A percentile compares a stretch with the other conserved stretches of the same genome.
Conservation (phyloP, 106 monocot species). For the Dendrobium chrysotoxum region DNA sequence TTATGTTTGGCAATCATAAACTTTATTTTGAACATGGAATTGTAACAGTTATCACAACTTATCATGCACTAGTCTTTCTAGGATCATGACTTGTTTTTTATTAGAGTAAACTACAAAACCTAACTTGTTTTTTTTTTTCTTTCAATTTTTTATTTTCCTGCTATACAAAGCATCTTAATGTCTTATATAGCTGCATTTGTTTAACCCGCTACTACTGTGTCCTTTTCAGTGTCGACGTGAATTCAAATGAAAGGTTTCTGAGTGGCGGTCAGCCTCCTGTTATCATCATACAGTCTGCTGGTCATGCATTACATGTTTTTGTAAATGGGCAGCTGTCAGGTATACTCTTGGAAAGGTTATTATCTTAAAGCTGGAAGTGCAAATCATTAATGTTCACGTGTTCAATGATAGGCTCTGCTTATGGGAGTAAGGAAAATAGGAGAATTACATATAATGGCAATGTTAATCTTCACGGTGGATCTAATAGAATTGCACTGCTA, state of each 20-base stretch:
- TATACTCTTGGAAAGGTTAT: neutral
- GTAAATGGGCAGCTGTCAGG: constrained; percentile 64
- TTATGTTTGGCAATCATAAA: neutral
- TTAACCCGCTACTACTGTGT: neutral
- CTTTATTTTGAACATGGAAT: neutral
- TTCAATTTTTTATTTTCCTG: neutral
- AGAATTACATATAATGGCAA: constrained; percentile 57
- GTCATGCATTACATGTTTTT: constrained; percentile 93
- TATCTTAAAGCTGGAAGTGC: neutral
- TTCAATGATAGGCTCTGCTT: constrained; percentile 65
- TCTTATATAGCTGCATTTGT: neutral
- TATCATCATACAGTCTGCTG: constrained; percentile 80
- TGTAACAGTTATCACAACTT: neutral
- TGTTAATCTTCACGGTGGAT: constrained; percentile 78
- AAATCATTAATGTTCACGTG: neutral
- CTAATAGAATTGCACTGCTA: constrained; percentile 78
- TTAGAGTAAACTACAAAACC: neutral
- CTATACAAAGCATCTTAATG: neutral
- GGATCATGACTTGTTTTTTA: neutral
- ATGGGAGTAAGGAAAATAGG: constrained; percentile 70
- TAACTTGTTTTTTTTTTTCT: too few relatives aligned
- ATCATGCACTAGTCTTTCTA: neutral
- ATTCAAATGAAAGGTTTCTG: constrained; percentile 61
- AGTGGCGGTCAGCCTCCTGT: constrained; percentile 47
- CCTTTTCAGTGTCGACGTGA: constrained; percentile 72